phyloP scores from a whole-genome alignment of 106 monocot genomes.

The Acanthochlamys bracteata region DNA sequence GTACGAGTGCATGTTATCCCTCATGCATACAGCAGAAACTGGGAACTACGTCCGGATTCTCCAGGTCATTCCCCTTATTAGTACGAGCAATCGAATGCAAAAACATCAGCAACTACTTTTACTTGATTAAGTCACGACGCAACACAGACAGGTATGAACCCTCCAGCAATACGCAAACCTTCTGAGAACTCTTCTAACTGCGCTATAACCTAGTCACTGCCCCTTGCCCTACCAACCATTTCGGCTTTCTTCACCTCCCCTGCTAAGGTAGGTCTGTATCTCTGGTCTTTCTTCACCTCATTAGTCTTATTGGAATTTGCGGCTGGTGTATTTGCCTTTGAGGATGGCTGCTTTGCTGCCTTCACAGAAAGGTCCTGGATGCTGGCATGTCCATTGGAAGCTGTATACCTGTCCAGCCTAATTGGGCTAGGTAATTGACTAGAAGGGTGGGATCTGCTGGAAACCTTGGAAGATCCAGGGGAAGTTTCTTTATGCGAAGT shows the following conservation, averaged over 20 bases:
- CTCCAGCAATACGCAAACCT: neutral
- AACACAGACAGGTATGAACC: neutral
- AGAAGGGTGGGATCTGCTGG: neutral
- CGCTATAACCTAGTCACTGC: neutral
- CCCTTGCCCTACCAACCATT: neutral
- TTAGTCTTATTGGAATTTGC: neutral
- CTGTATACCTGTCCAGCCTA: neutral
- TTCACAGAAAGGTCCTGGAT: neutral
- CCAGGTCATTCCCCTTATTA: neutral
- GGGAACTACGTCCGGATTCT: neutral
- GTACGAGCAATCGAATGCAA: neutral
- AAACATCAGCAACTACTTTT: no score
- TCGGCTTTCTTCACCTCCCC: neutral
- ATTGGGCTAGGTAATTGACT: neutral
- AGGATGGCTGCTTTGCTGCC: no score
- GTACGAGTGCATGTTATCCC: neutral
- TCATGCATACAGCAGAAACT: neutral
- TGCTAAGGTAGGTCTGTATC: neutral
- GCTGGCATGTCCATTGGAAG: neutral
- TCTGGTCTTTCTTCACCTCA: neutral
- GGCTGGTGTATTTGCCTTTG: neutral
- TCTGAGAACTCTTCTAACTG: neutral
- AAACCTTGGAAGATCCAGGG: neutral
- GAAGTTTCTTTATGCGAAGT: neutral
- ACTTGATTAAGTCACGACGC: neutral